A percentile compares a stretch with the other conserved stretches of the same genome.
Evolutionary conservation across 2,329 filamentous ascomycete genomes (phyloP).

Genomic region (Fusarium solani-melongenae): DNA sequence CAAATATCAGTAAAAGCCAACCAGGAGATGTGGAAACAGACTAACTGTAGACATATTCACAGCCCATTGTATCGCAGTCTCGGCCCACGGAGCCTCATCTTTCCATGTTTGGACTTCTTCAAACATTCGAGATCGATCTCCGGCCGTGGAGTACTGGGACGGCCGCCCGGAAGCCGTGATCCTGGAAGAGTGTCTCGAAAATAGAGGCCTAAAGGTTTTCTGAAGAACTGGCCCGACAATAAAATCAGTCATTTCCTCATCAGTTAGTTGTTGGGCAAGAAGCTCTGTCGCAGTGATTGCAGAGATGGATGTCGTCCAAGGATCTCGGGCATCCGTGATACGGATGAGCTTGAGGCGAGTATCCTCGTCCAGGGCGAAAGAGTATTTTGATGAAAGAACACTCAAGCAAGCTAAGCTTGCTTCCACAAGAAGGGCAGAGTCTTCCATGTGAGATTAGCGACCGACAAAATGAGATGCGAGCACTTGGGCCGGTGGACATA

Average conservation of each 20-base stretch:
- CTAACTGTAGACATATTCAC: conserved; percentile 63
- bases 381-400: conserved; percentile 31
- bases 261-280: conserved; percentile 43
- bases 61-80: conserved; percentile 61
- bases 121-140: background rate
- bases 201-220: conserved; percentile 74
- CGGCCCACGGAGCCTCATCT: conserved; percentile 25
- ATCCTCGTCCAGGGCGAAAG: conserved; percentile 16
- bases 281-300: conserved; percentile 47
- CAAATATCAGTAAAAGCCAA: conserved; percentile 1
- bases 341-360: conserved; percentile 48
- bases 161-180: conserved; percentile 47
- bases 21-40: background rate
- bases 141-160: conserved; percentile 32
- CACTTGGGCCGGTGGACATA: background rate
- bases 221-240: conserved; percentile 69
- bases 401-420: conserved; percentile 44
- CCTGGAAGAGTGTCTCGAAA: conserved; percentile 65
- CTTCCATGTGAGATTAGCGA: background rate
- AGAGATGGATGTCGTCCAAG: conserved; percentile 53
- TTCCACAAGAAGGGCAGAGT: conserved; percentile 33
- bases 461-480: background rate
- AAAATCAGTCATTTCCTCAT: conserved; percentile 47
- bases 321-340: conserved; percentile 45
- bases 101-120: conserved; percentile 39